These are phyloP conservation scores for Scleromitrula shiraiana DNA, from an alignment of 2,329 filamentous ascomycete genomes.

Conservation along the genomic window DNA sequence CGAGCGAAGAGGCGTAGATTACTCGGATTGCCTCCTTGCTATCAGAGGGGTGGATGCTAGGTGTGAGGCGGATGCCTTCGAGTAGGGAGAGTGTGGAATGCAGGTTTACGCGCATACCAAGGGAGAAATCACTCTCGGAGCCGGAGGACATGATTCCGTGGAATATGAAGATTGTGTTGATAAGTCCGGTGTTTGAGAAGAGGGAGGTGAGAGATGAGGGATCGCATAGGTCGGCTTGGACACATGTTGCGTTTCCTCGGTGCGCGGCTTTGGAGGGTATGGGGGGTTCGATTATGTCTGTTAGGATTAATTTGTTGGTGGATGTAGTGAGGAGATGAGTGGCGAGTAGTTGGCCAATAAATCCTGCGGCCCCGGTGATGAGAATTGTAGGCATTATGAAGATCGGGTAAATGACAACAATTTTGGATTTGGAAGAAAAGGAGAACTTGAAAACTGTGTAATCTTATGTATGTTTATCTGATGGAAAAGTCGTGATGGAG, in stretches of 20 bases:
- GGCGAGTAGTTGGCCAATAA: slow-evolving; percentile 55
- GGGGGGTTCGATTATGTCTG: slow-evolving; percentile 46
- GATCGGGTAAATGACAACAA: neutral
- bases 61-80: slow-evolving; percentile 37
- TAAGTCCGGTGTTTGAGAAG: slow-evolving; percentile 23
- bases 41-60: slow-evolving; percentile 20
- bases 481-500: too few relatives aligned
- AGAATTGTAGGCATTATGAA: slow-evolving; percentile 37
- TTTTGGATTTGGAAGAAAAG: too few relatives aligned
- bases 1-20: slow-evolving; percentile 51
- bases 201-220: slow-evolving; percentile 26
- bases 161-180: slow-evolving; percentile 47
- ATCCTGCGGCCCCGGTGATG: slow-evolving; percentile 57
- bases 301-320: slow-evolving; percentile 41
- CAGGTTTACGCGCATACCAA: slow-evolving; percentile 48
- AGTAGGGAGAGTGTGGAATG: slow-evolving; percentile 47
- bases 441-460: too few relatives aligned
- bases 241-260: slow-evolving; percentile 21
- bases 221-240: slow-evolving; percentile 32
- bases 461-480: too few relatives aligned
- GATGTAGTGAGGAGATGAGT: slow-evolving; percentile 40
- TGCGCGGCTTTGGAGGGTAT: slow-evolving; percentile 35
- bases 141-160: slow-evolving; percentile 59
- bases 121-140: slow-evolving; percentile 49
- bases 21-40: slow-evolving; percentile 41